Base-by-base conservation (phyloP, 2,329 filamentous ascomycete genomes). In the Microdochium trichocladiopsis region DNA sequence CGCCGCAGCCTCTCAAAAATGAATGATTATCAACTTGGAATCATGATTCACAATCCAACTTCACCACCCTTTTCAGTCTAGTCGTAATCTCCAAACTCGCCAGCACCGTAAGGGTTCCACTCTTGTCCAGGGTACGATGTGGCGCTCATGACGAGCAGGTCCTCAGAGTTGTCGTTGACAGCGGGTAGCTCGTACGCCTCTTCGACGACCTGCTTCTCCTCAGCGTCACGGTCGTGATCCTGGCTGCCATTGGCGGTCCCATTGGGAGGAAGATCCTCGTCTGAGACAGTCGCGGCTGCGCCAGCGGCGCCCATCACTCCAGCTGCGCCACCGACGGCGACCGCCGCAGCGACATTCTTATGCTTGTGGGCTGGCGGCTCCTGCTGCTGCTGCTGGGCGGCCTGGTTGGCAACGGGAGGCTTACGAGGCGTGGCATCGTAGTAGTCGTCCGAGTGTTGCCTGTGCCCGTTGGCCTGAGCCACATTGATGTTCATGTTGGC, bases 91-190 rank as follows among this genome's bases (percentile, higher is more conserved):
- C 62, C 63, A 55, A 67, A 67, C 52, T 66, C 65, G 10, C 65
- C 65, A 6, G 62, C 66, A 0, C 61, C 63, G 47, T 67, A 69
- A 1, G 75, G 76, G 48, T 72, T 70, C 78, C 79, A 83, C 60
- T 82, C 79, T 65, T 79, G 75, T 0, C 79, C 79, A 0, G 79
- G 79, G 58, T 81, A 83, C 54, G 70, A 75, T 2, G 76, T 78
- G 2, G 76, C 77, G 24, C 69, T 72, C 79, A 83, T 82, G 28
- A 70, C 66, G 28, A 73, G 65, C 14, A 74, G 71, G 25, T 74
- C 70, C 49, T 73, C 71, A 48, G 55, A 54, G 50, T 62, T 56
- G 28, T 59, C 60, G 24, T 62, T 61, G 23, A 65, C 63, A 3
- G 64, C 47, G 8, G 23, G 23, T 10, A 25, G 14, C 23, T 25